Evolutionary conservation across 495 filamentous ascomycete genomes (phyloP).

Genomic region (Penicillium atrosanguineum): DNA sequence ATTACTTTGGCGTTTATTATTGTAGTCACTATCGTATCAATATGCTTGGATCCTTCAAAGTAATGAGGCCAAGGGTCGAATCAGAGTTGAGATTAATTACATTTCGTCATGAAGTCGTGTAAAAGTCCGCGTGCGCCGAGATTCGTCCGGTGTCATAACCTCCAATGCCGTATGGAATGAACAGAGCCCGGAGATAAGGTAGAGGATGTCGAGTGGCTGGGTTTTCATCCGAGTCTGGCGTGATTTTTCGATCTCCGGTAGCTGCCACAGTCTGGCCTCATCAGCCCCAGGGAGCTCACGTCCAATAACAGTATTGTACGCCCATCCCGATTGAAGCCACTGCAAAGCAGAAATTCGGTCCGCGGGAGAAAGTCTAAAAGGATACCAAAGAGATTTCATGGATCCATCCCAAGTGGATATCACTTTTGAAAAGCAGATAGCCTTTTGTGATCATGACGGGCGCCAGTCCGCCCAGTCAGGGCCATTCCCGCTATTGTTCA

Average conservation of each 20-base stretch:
- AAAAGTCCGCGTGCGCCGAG: background rate
- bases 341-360: background rate
- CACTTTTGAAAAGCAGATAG: background rate
- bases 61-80: background rate
- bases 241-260: background rate
- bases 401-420: background rate
- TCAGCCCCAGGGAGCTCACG: background rate
- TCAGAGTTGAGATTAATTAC: conserved; percentile 9
- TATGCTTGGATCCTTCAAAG: background rate
- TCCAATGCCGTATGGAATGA: background rate
- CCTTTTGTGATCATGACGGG: conserved; percentile 11
- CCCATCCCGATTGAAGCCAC: background rate
- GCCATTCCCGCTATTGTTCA: conserved; percentile 14
- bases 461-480: conserved; percentile 33
- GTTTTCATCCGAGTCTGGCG: background rate
- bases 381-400: background rate
- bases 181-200: background rate
- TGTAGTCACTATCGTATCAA: conserved; percentile 3
- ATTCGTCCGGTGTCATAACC: background rate
- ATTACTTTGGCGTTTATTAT: background rate
- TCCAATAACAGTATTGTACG: background rate
- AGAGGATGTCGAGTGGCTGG: background rate
- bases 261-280: background rate
- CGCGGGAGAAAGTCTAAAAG: background rate
- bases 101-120: conserved; percentile 14